Evolutionary conservation across 768 basidiomycete species (phyloP).

Genomic region (Tubosaeta brunneosetosa): DNA sequence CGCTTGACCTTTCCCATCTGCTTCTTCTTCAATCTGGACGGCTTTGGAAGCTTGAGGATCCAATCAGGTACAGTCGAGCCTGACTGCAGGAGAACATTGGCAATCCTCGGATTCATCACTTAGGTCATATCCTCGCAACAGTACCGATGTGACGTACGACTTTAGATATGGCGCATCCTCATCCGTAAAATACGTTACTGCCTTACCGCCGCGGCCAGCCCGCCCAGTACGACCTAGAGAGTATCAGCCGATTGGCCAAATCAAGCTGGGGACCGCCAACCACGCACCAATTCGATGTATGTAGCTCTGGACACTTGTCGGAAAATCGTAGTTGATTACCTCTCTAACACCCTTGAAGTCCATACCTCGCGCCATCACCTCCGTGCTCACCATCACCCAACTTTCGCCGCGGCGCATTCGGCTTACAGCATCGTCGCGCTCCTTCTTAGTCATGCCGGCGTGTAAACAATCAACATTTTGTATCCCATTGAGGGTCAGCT

Average conservation of each 20-base stretch:
- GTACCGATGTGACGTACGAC: constrained; percentile 48
- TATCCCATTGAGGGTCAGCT: constrained; percentile 74
- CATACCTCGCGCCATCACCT: constrained; percentile 97
- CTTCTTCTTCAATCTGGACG: constrained; percentile 81
- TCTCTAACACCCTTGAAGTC: constrained; percentile 93
- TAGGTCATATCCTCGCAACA: constrained; percentile 5
- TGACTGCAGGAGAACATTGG: constrained; percentile 91
- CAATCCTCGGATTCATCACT: constrained; percentile 54
- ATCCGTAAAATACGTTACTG: constrained; percentile 93
- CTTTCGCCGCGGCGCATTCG: constrained; percentile 86
- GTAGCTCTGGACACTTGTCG: constrained; percentile 92
- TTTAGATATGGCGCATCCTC: constrained; percentile 91
- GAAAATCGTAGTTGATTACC: constrained; percentile 97
- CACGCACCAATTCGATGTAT: constrained; percentile 85
- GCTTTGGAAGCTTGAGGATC: constrained; percentile 93
- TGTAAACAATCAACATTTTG: constrained; percentile 86
- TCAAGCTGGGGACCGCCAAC: not conserved
- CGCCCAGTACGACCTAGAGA: constrained; percentile 84
- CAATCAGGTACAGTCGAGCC: constrained; percentile 90
- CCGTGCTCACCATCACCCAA: constrained; percentile 95
- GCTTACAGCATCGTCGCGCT: constrained; percentile 78
- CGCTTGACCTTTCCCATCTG: constrained; percentile 83
- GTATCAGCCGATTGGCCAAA: constrained; percentile 11
- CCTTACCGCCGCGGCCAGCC: constrained; percentile 87
- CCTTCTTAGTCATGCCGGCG: constrained; percentile 82